Evolutionary conservation across 2,329 filamentous ascomycete species (phyloP).

Genomic region (Ceratocystis huliohia): DNA sequence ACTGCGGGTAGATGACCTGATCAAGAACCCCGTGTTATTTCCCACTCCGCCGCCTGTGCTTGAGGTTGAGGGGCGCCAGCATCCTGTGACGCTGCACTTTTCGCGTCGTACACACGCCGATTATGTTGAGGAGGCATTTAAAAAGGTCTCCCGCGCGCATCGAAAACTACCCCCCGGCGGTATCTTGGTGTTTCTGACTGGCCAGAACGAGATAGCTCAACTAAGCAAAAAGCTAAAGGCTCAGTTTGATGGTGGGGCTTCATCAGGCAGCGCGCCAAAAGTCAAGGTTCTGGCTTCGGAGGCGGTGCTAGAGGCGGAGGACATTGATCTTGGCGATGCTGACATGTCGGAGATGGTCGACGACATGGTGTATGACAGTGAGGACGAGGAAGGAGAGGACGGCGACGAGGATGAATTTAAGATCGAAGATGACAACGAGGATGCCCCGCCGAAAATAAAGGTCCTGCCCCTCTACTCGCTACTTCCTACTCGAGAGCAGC

Average conservation of each 20-base stretch:
- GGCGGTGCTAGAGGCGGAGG: slow-evolving; percentile 69
- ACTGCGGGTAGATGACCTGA: slow-evolving; percentile 78
- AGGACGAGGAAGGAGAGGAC: slow-evolving; percentile 44
- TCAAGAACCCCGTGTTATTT: slow-evolving; percentile 71
- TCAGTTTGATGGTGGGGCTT: slow-evolving; percentile 47
- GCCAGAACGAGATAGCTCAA: slow-evolving; percentile 77
- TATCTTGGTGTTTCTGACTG: slow-evolving; percentile 88
- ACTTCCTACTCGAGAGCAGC: slow-evolving; percentile 77
- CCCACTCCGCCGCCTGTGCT: slow-evolving; percentile 66
- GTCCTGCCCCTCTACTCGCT: slow-evolving; percentile 90
- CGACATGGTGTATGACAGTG: slow-evolving; percentile 45
- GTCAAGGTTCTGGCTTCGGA: slow-evolving; percentile 67
- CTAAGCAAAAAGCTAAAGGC: slow-evolving; percentile 69
- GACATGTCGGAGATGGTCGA: slow-evolving; percentile 43
- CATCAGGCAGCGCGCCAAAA: slow-evolving; percentile 46
- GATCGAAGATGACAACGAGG: slow-evolving; percentile 45
- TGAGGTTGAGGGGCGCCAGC: slow-evolving; percentile 83
- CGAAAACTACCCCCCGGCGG: slow-evolving; percentile 79
- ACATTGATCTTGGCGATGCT: slow-evolving; percentile 65
- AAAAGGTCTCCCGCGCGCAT: slow-evolving; percentile 77
- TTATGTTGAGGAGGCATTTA: slow-evolving; percentile 81
- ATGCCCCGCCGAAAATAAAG: slow-evolving; percentile 59
- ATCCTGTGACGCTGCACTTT: slow-evolving; percentile 82
- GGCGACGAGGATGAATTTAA: slow-evolving; percentile 55
- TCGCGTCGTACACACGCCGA: slow-evolving; percentile 68